Conservation (phyloP, 345 rosid genomes). For the Eucalyptus pumila region DNA sequence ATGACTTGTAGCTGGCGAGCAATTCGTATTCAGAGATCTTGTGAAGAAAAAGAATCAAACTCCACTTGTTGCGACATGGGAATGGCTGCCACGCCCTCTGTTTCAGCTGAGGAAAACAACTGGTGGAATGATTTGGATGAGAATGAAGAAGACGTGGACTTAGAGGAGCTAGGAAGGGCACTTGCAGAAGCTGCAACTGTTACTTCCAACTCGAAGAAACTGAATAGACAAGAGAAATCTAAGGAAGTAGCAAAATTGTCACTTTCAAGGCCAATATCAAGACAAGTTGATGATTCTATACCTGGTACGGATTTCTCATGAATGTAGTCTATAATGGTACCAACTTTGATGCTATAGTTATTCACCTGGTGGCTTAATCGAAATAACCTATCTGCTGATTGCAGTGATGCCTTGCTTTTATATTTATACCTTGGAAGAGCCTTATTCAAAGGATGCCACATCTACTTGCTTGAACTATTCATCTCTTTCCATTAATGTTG, state of each 20-base stretch:
- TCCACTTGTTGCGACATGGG: not conserved
- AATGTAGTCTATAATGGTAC: not conserved
- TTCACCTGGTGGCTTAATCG: not conserved
- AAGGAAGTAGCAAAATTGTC: constrained; percentile 10
- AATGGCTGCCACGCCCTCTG: constrained; percentile 4
- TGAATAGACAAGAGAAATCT: not conserved
- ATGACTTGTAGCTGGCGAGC: constrained; percentile 65
- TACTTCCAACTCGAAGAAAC: constrained; percentile 38
- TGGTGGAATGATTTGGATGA: constrained; percentile 39
- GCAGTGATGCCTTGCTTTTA: constrained; percentile 87
- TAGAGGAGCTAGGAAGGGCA: constrained; percentile 54
- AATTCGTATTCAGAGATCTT: constrained; percentile 50
- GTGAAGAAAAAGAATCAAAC: constrained; percentile 3
- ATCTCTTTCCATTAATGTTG: constrained; percentile 33
- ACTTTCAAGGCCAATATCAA: constrained; percentile 2
- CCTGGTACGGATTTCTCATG: not conserved
- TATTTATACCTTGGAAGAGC: constrained; percentile 44
- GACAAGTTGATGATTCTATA: not conserved
- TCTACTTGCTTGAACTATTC: constrained; percentile 23
- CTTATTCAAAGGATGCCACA: constrained; percentile 17
- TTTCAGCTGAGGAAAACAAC: constrained; percentile 22
- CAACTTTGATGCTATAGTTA: not conserved
- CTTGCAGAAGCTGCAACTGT: constrained; percentile 38
- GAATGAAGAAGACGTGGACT: constrained; percentile 52
- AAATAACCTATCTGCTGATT: not conserved